phyloP scores from a whole-genome alignment of 2,329 filamentous ascomycete genomes.

The Paracorniculantispora psalliotae region DNA sequence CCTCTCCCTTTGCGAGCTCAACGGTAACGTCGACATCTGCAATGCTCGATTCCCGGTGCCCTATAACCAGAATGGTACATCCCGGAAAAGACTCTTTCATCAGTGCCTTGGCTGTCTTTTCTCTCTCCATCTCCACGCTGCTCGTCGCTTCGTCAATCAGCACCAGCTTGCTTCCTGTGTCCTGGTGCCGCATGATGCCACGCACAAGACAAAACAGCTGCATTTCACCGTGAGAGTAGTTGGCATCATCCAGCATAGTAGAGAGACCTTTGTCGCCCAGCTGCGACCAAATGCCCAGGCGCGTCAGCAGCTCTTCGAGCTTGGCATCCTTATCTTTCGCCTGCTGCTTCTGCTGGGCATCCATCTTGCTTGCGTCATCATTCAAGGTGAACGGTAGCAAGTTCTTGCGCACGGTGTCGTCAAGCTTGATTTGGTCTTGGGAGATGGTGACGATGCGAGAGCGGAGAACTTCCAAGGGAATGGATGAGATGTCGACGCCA shows the following conservation, averaged over 20 bases:
- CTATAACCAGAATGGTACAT: not conserved
- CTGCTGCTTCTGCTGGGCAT: not conserved
- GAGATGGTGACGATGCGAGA: not conserved
- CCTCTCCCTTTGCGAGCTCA: not conserved
- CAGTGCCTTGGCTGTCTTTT: not conserved
- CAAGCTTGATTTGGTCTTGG: not conserved
- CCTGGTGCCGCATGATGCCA: not conserved
- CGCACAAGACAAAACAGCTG: constrained; percentile 1
- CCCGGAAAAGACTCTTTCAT: not conserved
- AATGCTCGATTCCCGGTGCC: not conserved
- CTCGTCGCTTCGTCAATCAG: not conserved
- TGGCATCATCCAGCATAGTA: not conserved
- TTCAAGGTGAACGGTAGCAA: not conserved
- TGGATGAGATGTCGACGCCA: not conserved
- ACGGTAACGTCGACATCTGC: not conserved
- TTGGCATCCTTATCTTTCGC: not conserved
- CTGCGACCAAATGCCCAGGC: not conserved
- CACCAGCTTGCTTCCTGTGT: not conserved
- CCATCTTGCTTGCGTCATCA: not conserved
- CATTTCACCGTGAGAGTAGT: not conserved
- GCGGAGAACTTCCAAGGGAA: not conserved
- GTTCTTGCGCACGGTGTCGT: not conserved
- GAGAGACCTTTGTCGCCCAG: not conserved
- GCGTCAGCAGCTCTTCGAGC: not conserved
- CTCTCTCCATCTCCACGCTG: not conserved